Evolutionary conservation across 768 basidiomycete species (phyloP).

Genomic region (Termitomyces sp.): DNA sequence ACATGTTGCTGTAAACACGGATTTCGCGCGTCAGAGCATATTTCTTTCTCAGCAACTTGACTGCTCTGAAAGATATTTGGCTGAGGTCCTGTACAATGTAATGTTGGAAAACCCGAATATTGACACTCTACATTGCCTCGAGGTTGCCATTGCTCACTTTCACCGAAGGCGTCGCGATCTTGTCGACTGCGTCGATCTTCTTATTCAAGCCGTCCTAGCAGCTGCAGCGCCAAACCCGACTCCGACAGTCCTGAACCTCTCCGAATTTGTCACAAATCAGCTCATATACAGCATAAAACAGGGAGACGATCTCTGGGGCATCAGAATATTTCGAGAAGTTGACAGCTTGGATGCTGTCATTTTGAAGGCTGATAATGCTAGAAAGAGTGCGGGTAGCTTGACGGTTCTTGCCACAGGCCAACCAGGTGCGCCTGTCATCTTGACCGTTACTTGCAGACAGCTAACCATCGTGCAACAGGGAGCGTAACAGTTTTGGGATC

Average conservation of each 20-base stretch:
- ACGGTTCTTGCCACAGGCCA: slow-evolving; percentile 53
- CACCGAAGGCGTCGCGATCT: slow-evolving; percentile 69
- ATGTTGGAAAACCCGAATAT: slow-evolving; percentile 66
- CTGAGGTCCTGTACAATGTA: slow-evolving; percentile 61
- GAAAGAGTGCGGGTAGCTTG: slow-evolving; percentile 60
- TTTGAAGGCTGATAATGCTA: slow-evolving; percentile 48
- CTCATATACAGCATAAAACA: slow-evolving; percentile 27
- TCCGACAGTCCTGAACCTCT: slow-evolving; percentile 46
- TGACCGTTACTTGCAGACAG: background rate
- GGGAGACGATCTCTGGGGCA: slow-evolving; percentile 6
- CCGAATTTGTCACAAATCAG: slow-evolving; percentile 45
- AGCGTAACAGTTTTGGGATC: slow-evolving; percentile 49
- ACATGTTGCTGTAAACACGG: slow-evolving; percentile 68
- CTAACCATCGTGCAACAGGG: slow-evolving; percentile 24
- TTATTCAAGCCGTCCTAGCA: slow-evolving; percentile 61
- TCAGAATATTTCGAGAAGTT: slow-evolving; percentile 58
- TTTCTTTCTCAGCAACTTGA: slow-evolving; percentile 80
- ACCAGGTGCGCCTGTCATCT: slow-evolving; percentile 37
- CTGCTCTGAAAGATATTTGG: slow-evolving; percentile 79
- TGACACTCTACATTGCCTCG: slow-evolving; percentile 51
- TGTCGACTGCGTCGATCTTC: slow-evolving; percentile 63
- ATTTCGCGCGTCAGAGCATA: slow-evolving; percentile 73
- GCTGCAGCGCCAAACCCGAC: slow-evolving; percentile 41
- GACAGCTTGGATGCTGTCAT: slow-evolving; percentile 55
- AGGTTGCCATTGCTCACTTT: slow-evolving; percentile 61